Base-by-base conservation (phyloP, 768 basidiomycete species). In the Boletellus ananiceps region DNA sequence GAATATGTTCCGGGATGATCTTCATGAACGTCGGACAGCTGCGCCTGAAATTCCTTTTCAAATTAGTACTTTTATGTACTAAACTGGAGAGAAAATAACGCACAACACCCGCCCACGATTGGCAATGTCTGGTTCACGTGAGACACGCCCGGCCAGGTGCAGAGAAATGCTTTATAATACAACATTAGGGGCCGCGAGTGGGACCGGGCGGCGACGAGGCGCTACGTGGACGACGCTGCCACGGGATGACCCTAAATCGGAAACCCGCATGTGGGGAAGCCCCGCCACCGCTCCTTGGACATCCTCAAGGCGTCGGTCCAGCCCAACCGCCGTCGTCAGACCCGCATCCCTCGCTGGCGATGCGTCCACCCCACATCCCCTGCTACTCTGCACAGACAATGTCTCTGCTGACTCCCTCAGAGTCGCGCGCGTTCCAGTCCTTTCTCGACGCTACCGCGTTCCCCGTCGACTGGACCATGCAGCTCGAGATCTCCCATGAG, bases 401-500 rank as follows among this genome's bases (percentile, higher is more conserved):
- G 82, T 75, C 84, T 25, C 71, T 88, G 46, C 74, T 88, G 60
- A 80, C 83, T 2, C 79, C 81, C 19, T 69, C 81, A 15, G 86
- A 88, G 71, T 77, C 80, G 4, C 73, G 79, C 64, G 81, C 79
- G 25, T 80, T 88, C 64, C 81, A 86, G 69, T 75, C 81, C 23
- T 87, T 88, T 61, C 76, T 87, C 50, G 80, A 83, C 55, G 60
- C 72, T n/a, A 50, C 64, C 15, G 58, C 66, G 32, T 65, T 69
- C 29, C 61, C 76, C 1, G 58, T 71, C 23, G 80, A 81, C 63
- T 83, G 80, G 80, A 67, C 68, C 43, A 61, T 72, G 52, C 71
- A 59, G 52, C 69, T 54, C 23, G 63, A 57, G 48, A 63, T 51
- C 51, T 70, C 51, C 21, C 70, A 73, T 40, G 74, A 79, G 43